Percentiles rank a stretch among this genome's conserved stretches.
Evolutionary conservation across 1,284 basidiomycete species (phyloP).

Genomic region (Cystobasidiaceae sp.): DNA sequence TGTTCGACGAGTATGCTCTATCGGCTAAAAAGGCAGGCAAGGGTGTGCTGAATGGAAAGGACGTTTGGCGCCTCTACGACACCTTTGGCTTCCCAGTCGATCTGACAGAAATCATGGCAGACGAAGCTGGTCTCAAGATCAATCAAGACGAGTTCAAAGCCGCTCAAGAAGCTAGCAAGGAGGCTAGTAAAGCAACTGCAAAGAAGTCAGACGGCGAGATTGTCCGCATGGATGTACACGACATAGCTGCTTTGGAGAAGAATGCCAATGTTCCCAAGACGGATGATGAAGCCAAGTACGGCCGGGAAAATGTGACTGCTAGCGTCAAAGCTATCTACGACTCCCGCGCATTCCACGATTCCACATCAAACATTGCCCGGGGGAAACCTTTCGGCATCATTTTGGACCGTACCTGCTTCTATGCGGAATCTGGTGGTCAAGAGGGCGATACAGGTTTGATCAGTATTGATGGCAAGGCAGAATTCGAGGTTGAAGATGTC

Average conservation of each 20-base stretch:
- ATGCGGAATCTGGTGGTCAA: constrained; percentile 95
- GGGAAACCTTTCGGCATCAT: constrained; percentile 74
- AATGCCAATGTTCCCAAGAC: constrained; percentile 81
- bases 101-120: constrained; percentile 93
- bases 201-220: constrained; percentile 62
- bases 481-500: constrained; percentile 90
- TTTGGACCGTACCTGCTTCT: constrained; percentile 93
- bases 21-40: constrained; percentile 62
- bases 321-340: constrained; percentile 81
- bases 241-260: constrained; percentile 79
- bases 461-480: constrained; percentile 81
- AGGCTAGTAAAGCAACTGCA: constrained; percentile 73
- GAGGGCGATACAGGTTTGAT: constrained; percentile 95
- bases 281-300: constrained; percentile 84
- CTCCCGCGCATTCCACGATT: constrained; percentile 66
- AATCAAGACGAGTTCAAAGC: constrained; percentile 86
- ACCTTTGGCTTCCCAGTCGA: constrained; percentile 99
- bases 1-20: constrained; percentile 86
- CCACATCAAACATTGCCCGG: constrained; percentile 59
- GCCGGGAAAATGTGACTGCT: constrained; percentile 70
- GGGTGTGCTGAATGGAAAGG: constrained; percentile 74
- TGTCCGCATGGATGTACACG: constrained; percentile 93
- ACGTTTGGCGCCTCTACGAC: constrained; percentile 97
- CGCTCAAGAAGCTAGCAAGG: constrained; percentile 81
- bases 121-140: constrained; percentile 78